Base-by-base conservation (phyloP, 208 protist genomes). In the Angomonas ambiguus region DNA sequence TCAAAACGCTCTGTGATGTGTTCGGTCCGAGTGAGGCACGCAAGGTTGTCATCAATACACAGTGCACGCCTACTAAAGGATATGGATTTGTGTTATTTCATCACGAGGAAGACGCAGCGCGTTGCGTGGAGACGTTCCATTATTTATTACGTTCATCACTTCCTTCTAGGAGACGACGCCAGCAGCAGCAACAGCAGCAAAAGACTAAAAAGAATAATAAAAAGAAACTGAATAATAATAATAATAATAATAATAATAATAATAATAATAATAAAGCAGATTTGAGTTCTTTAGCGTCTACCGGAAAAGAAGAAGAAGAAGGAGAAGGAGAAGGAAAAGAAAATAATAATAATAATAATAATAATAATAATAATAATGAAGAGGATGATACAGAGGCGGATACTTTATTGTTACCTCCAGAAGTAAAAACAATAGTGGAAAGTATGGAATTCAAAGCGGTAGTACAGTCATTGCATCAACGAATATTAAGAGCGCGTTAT, bases 11-110 rank as follows among this genome's bases (percentile, higher is more conserved):
- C 57, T 88, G 82, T 62, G 74, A 82, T 69, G 30, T 33, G 25
- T 92, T 78, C 31, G 85, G 85, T 27, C 77, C 60, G 20, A 73
- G 88, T 25, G 80, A 92, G 69, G 82, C 85, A 24, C 79, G 72
- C 22, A 86, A 87, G 69, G 60, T 86, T 25, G 84, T 71, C 45
- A 67, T 83, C 24, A 77, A 87, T 53, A 16, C 11, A 8, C n/a
- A 56, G n/a, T 56, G 8, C n/a, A 71, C 61, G 18, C 76, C 79
- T 10, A 80, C 65, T 16, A 88, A 86, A 53, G 77, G 80, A 22
- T 88, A 88, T 62, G 80, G 85, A 24, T 91, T 91, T 55, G 80
- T 74, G n/a, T 77, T 91, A 41, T 91, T 88, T 67, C 80, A 74
- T 61, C 63, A 74, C 20, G 74, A 83, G 60, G 81, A 58, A 49